A percentile compares a stretch with the other conserved stretches of the same genome.
Conservation (phyloP, 495 filamentous ascomycete genomes). For the Corynascus novoguineensis region DNA sequence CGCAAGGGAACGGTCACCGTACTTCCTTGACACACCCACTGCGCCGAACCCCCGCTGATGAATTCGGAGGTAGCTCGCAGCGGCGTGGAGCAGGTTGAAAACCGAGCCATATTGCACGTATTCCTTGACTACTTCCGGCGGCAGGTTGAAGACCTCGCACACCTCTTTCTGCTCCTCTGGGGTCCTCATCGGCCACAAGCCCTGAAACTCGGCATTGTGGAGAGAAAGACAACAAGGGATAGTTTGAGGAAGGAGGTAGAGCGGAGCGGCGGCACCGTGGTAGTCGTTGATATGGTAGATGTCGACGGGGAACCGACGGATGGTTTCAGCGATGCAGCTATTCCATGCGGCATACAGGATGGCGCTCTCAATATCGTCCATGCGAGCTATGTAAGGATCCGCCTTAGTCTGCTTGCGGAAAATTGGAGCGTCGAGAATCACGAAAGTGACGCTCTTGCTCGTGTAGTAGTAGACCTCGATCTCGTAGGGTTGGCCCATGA, state of each 20-base stretch:
- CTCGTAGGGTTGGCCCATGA: conserved; percentile 60
- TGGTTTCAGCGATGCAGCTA: conserved; percentile 59
- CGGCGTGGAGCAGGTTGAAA: conserved; percentile 69
- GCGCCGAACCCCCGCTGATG: conserved; percentile 72
- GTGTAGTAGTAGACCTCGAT: conserved; percentile 62
- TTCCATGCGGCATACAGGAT: conserved; percentile 75
- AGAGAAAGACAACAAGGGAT: conserved; percentile 53
- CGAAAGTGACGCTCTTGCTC: conserved; percentile 64
- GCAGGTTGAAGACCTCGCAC: conserved; percentile 63
- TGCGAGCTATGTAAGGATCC: conserved; percentile 65
- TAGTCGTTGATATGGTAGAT: conserved; percentile 81
- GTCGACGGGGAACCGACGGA: conserved; percentile 58
- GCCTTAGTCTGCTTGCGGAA: conserved; percentile 63
- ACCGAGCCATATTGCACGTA: conserved; percentile 68
- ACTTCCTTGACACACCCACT: conserved; percentile 69
- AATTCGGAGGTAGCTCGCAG: conserved; percentile 65
- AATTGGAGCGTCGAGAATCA: conserved; percentile 63
- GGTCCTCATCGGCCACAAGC: conserved; percentile 68
- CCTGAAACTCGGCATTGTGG: conserved; percentile 65
- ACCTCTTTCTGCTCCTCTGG: conserved; percentile 62
- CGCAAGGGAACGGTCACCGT: conserved; percentile 68
- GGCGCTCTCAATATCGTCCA: conserved; percentile 69
- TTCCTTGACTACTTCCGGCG: conserved; percentile 43
- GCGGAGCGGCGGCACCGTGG: conserved; percentile 65
- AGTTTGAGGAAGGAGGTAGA: conserved; percentile 61